Percentiles rank a stretch among this genome's conserved stretches.
Evolutionary conservation across 1,139 yeast genomes (phyloP).

Genomic region (Sugiyamaella xylanicola): DNA sequence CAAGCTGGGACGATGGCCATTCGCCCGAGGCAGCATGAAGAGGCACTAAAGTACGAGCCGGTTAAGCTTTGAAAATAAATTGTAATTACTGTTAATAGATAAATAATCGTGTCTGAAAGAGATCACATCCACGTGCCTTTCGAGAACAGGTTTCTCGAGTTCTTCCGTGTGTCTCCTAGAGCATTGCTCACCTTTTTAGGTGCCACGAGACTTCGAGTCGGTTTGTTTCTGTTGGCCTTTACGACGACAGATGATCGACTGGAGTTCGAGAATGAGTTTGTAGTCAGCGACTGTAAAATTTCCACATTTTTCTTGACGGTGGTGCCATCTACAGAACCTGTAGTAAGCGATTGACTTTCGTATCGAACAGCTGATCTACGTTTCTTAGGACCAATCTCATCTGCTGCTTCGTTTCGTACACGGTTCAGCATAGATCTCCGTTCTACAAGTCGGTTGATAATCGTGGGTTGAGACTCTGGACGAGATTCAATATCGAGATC

Average conservation of each 20-base stretch:
- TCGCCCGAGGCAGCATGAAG: too few species aligned
- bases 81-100: neutral
- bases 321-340: neutral
- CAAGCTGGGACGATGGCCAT: too few species aligned
- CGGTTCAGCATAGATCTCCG: constrained; percentile 15
- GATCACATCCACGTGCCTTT: constrained; percentile 17
- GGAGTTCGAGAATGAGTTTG: constrained; percentile 14
- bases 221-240: constrained; percentile 2
- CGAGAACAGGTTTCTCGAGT: constrained; percentile 9
- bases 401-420: constrained; percentile 11
- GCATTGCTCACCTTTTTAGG: constrained; percentile 19
- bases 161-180: constrained; percentile 10
- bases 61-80: neutral
- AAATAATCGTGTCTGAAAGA: neutral
- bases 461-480: neutral
- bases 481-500: constrained; percentile 8
- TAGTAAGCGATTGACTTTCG: neutral
- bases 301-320: constrained; percentile 21
- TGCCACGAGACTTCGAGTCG: constrained; percentile 17
- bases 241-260: constrained; percentile 15
- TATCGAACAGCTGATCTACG: constrained; percentile 13
- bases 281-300: constrained; percentile 21
- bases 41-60: too few species aligned
- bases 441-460: constrained; percentile 18
- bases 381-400: constrained; percentile 6